Evolutionary conservation across 805 yeast genomes (phyloP).

Genomic region (Cyberlindnera amylophila): DNA sequence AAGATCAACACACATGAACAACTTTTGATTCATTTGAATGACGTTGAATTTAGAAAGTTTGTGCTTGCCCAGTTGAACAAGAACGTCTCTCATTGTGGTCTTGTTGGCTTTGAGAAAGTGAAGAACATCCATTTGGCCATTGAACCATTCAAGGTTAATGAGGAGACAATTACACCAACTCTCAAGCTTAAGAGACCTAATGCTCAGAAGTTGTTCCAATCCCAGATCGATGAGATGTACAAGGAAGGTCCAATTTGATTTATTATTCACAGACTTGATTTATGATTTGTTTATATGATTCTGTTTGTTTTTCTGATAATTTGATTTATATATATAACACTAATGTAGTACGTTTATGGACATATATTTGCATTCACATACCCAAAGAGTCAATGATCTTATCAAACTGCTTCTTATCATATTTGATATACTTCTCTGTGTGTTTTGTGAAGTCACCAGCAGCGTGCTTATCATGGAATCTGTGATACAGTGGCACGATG

Average conservation of each 20-base stretch:
- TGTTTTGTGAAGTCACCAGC: conserved; percentile 70
- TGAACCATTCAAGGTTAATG: conserved; percentile 52
- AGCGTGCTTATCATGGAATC: conserved; percentile 76
- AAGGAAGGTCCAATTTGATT: conserved; percentile 34
- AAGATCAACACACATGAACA: conserved; percentile 23
- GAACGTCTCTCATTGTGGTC: conserved; percentile 30
- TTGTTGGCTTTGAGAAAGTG: conserved; percentile 50
- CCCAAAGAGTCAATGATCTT: conserved; percentile 32
- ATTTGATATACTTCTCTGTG: conserved; percentile 65
- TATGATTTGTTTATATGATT: background rate
- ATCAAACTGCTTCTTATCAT: conserved; percentile 46
- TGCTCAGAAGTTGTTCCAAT: conserved; percentile 43
- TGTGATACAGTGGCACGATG: conserved; percentile 78
- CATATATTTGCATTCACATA: conserved; percentile 1
- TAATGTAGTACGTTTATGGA: no score
- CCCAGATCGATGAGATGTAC: conserved; percentile 42
- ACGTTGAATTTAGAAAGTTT: conserved; percentile 33
- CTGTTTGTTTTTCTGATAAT: no score
- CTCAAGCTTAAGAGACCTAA: conserved; percentile 48
- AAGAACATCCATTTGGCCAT: conserved; percentile 42
- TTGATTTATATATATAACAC: no score
- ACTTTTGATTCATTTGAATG: conserved; percentile 21
- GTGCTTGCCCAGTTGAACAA: conserved; percentile 37
- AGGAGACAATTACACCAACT: conserved; percentile 58
- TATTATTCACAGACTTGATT: background rate